A percentile compares a stretch with the other conserved stretches of the same genome.
Evolutionary conservation across 2,329 filamentous ascomycete species (phyloP).

Genomic region (Sarocladiaceae sp.): DNA sequence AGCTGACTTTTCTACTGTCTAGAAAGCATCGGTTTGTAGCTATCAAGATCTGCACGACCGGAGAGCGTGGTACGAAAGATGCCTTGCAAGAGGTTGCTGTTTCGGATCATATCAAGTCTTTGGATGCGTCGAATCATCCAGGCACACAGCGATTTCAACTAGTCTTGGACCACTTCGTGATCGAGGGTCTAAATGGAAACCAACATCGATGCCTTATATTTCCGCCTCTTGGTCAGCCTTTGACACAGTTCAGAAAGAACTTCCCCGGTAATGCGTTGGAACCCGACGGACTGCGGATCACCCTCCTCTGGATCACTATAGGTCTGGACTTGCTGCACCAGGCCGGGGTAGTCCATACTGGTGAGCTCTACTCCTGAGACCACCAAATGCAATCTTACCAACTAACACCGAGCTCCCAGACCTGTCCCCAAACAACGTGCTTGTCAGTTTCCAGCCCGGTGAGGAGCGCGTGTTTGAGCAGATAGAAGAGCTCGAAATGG

Average conservation of each 20-base stretch:
- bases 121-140: conserved; percentile 13
- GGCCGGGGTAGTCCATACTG: conserved; percentile 15
- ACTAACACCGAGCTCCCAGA: too few relatives aligned
- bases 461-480: conserved; percentile 12
- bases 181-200: conserved; percentile 14
- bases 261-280: conserved; percentile 17
- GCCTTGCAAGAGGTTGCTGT: conserved; percentile 14
- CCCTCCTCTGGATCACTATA: conserved; percentile 14
- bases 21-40: conserved; percentile 3
- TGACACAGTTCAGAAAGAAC: conserved; percentile 17
- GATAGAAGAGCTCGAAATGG: conserved; percentile 13
- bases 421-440: conserved; percentile 21
- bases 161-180: conserved; percentile 12
- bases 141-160: conserved; percentile 12
- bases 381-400: too few relatives aligned
- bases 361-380: too few relatives aligned
- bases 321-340: conserved; percentile 17
- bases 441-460: conserved; percentile 13
- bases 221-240: conserved; percentile 14
- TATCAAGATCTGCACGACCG: conserved; percentile 7
- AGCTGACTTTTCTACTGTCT: background rate
- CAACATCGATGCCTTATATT: conserved; percentile 18
- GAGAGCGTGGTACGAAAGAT: background rate
- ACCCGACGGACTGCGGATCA: conserved; percentile 18
- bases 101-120: conserved; percentile 13